These are phyloP conservation scores for Hemisphaericaspora xylofermentans DNA, from an alignment of 1,139 yeast species.

Conservation along the genomic window DNA sequence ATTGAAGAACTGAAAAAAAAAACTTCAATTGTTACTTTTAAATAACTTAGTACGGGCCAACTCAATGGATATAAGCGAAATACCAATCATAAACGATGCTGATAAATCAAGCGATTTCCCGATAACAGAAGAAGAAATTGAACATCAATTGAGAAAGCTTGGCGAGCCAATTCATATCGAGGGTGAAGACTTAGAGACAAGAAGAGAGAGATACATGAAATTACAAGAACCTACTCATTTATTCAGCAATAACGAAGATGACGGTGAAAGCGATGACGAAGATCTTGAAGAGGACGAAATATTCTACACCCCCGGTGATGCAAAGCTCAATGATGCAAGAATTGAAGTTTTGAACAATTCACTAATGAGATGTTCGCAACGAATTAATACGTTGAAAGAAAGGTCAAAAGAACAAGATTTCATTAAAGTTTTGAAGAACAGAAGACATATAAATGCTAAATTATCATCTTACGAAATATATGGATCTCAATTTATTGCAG, in stretches of 20 bases:
- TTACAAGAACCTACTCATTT: constrained; percentile 17
- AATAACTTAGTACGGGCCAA: too few relatives aligned
- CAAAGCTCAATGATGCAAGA: constrained; percentile 56
- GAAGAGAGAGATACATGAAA: constrained; percentile 55
- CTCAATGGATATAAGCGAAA: constrained; percentile 20
- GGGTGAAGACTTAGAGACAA: constrained; percentile 61
- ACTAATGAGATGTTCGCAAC: constrained; percentile 38
- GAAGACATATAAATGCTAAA: constrained; percentile 45
- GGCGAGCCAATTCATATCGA: constrained; percentile 60
- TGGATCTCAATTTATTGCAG: constrained; percentile 69
- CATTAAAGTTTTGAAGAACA: constrained; percentile 31
- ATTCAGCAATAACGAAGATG: constrained; percentile 12
- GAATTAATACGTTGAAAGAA: constrained; percentile 34
- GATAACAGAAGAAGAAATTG: constrained; percentile 63
- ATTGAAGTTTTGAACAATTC: constrained; percentile 52
- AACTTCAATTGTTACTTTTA: too few relatives aligned
- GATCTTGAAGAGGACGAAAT: constrained; percentile 65
- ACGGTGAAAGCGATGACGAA: constrained; percentile 27
- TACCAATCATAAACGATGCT: constrained; percentile 28
- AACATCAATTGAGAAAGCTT: constrained; percentile 42
- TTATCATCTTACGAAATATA: constrained; percentile 43
- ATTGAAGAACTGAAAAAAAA: too few relatives aligned
- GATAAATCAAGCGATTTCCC: constrained; percentile 40
- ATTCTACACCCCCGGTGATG: constrained; percentile 78
- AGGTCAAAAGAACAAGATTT: constrained; percentile 23